These are phyloP conservation scores for Albophoma yamanashiensis DNA, from an alignment of 2,329 filamentous ascomycete genomes.

Conservation along the genomic window DNA sequence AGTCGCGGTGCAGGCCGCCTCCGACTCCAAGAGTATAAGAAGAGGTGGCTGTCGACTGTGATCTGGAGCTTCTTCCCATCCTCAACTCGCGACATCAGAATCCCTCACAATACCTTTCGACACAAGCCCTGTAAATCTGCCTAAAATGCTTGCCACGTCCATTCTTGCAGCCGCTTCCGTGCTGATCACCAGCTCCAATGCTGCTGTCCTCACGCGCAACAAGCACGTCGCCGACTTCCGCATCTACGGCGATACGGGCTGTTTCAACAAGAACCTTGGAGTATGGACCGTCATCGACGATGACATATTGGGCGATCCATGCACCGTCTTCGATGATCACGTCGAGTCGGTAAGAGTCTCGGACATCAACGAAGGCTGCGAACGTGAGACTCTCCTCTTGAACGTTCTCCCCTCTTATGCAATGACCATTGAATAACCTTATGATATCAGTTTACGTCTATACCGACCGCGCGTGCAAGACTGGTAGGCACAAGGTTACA, in stretches of 20 bases:
- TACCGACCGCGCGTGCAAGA: slow-evolving; percentile 3
- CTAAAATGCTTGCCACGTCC: slow-evolving; percentile 7
- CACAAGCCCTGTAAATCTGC: not conserved
- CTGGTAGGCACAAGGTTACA: not conserved
- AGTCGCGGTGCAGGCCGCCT: not conserved
- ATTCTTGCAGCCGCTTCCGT: slow-evolving; percentile 4
- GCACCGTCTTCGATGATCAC: slow-evolving; percentile 7
- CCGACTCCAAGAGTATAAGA: not conserved
- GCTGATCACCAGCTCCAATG: slow-evolving; percentile 6
- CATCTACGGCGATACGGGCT: slow-evolving; percentile 9
- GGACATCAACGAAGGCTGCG: slow-evolving; percentile 9
- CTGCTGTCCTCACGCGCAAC: slow-evolving; percentile 8
- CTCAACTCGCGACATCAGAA: not conserved
- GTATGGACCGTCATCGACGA: slow-evolving; percentile 15
- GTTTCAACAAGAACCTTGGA: slow-evolving; percentile 10
- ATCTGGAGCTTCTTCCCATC: not conserved
- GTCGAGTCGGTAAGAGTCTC: slow-evolving; percentile 7
- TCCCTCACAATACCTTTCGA: not conserved
- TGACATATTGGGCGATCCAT: slow-evolving; percentile 9
- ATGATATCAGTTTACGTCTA: slow-evolving; percentile 7
- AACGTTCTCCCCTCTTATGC: not conserved
- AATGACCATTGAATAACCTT: not conserved
- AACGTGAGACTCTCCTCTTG: slow-evolving; percentile 2
- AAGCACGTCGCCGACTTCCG: slow-evolving; percentile 15
- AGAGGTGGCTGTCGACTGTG: not conserved